phyloP scores from a whole-genome alignment of 1,284 basidiomycete genomes.

The Moniliophthora roreri region DNA sequence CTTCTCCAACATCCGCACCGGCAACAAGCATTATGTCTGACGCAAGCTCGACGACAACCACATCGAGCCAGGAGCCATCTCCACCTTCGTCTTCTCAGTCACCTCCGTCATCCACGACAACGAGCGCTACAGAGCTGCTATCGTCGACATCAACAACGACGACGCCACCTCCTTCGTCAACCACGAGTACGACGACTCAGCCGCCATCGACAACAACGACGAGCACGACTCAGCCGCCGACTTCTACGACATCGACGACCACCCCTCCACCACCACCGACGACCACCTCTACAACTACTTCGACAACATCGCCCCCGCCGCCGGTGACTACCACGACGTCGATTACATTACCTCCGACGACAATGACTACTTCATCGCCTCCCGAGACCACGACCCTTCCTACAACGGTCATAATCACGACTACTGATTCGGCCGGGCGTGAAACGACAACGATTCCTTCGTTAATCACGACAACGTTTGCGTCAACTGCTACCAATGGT shows the following conservation, averaged over 20 bases:
- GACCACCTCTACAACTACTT: slow-evolving; percentile 5
- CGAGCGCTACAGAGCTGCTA: slow-evolving; percentile 18
- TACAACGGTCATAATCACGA: slow-evolving; percentile 52
- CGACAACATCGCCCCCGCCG: slow-evolving; percentile 9
- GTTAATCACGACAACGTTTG: slow-evolving; percentile 54
- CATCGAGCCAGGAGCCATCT: neutral
- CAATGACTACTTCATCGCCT: slow-evolving; percentile 11
- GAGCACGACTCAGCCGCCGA: neutral
- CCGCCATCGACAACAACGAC: slow-evolving; percentile 16
- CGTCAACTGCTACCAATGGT: slow-evolving; percentile 55
- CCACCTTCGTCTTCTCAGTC: neutral
- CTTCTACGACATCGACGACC: slow-evolving; percentile 20
- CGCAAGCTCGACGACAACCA: slow-evolving; percentile 17
- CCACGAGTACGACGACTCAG: slow-evolving; percentile 11
- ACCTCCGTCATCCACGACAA: slow-evolving; percentile 6
- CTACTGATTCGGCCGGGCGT: slow-evolving; percentile 57
- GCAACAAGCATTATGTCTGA: slow-evolving; percentile 19
- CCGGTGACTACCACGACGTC: slow-evolving; percentile 11
- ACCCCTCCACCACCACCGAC: slow-evolving; percentile 11
- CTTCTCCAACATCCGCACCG: slow-evolving; percentile 18
- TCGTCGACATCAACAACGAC: slow-evolving; percentile 18
- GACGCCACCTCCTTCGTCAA: slow-evolving; percentile 20
- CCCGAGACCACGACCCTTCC: slow-evolving; percentile 37
- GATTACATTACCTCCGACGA: slow-evolving; percentile 5
- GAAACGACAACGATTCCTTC: slow-evolving; percentile 51